Conservation (phyloP, 2,329 filamentous ascomycete species). For the Ophiostoma quercus region DNA sequence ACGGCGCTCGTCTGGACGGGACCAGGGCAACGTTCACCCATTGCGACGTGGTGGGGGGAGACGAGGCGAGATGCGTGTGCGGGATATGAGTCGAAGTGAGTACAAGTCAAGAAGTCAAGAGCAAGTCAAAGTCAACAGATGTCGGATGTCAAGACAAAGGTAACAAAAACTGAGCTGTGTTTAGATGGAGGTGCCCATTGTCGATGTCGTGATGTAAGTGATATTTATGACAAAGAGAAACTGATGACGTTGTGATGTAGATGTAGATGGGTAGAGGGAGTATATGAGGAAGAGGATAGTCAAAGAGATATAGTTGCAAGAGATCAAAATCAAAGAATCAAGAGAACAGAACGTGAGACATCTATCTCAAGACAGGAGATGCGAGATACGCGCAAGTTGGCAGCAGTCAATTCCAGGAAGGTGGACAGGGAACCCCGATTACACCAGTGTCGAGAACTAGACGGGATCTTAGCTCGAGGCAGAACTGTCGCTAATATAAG, state of each 20-base stretch:
- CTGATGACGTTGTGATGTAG: neutral
- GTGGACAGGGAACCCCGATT: conserved; percentile 2
- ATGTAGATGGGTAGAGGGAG: neutral
- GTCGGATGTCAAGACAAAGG: neutral
- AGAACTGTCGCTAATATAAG: conserved; percentile 15
- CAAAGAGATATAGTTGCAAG: neutral
- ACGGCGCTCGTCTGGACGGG: conserved; percentile 50
- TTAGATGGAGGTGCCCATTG: conserved; percentile 15
- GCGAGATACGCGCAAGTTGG: neutral
- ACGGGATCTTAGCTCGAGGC: conserved; percentile 17
- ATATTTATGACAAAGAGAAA: neutral
- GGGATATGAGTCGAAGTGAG: neutral
- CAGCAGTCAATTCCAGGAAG: neutral
- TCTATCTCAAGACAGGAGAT: neutral
- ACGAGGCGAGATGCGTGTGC: neutral
- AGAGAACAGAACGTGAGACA: neutral
- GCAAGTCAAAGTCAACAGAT: neutral
- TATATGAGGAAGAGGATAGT: neutral
- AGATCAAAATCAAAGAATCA: neutral
- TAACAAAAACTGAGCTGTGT: neutral
- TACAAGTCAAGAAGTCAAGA: neutral
- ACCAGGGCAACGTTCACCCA: conserved; percentile 31
- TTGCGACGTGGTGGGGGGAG: conserved; percentile 8
- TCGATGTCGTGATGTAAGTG: conserved; percentile 5
- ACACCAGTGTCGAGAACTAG: conserved; percentile 7